phyloP scores from a whole-genome alignment of 1,284 basidiomycete species.

The Malassezia brasiliensis region DNA sequence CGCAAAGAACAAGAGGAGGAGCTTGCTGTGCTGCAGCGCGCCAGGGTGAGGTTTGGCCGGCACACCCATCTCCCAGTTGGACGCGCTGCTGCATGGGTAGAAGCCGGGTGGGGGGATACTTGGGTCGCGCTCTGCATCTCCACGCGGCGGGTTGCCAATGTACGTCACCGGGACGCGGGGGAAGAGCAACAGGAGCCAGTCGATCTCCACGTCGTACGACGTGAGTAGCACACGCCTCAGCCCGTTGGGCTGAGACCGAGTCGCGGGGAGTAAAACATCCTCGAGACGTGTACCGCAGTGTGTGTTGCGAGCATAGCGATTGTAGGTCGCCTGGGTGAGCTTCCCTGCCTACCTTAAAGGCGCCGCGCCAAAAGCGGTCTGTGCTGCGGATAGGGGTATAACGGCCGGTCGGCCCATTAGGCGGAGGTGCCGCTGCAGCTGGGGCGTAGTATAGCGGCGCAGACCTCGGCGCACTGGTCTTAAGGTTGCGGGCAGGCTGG shows the following conservation, averaged over 20 bases:
- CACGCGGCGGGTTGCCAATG: slow-evolving; percentile 25
- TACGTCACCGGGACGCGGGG: slow-evolving; percentile 31
- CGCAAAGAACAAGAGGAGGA: slow-evolving; percentile 30
- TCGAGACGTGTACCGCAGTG: slow-evolving; percentile 20
- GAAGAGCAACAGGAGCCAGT: slow-evolving; percentile 35
- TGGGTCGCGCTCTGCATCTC: slow-evolving; percentile 19
- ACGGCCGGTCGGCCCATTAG: not conserved
- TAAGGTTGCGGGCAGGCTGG: no score
- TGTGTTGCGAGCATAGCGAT: slow-evolving; percentile 19
- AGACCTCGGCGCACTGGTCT: no score
- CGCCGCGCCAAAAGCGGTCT: slow-evolving; percentile 35
- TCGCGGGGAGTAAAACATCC: slow-evolving; percentile 28
- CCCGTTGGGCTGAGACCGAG: slow-evolving; percentile 15
- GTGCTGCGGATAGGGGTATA: slow-evolving; percentile 16
- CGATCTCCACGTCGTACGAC: slow-evolving; percentile 34
- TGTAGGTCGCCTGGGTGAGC: slow-evolving; percentile 24
- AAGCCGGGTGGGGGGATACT: slow-evolving; percentile 20
- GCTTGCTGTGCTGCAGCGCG: slow-evolving; percentile 37
- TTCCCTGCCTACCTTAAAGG: slow-evolving; percentile 23
- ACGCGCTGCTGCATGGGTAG: slow-evolving; percentile 18
- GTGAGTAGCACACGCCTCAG: slow-evolving; percentile 29
- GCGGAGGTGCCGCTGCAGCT: no score
- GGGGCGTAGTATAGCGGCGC: no score
- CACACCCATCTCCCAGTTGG: slow-evolving; percentile 28
- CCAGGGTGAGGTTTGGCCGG: slow-evolving; percentile 25